phyloP scores from a whole-genome alignment of 345 rosid genomes.

The Salix caprea region DNA sequence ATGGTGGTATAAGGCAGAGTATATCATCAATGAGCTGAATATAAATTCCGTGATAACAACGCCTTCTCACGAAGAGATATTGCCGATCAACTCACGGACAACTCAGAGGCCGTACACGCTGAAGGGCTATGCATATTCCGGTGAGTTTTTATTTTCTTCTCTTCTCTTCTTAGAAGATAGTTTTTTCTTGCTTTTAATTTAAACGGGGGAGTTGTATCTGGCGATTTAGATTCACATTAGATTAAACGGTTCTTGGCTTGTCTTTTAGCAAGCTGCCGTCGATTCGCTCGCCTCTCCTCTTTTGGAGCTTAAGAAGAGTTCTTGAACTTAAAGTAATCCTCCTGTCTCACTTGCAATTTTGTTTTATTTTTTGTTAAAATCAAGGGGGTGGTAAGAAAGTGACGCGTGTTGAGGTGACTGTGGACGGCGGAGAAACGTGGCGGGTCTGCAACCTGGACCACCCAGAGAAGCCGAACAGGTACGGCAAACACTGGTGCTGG shows the following conservation, averaged over 20 bases:
- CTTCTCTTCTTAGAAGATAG: too few relatives aligned
- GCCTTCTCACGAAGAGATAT: conserved; percentile 72
- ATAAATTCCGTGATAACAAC: conserved; percentile 88
- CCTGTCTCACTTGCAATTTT: background rate
- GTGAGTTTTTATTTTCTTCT: conserved; percentile 25
- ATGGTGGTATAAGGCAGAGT: conserved; percentile 94
- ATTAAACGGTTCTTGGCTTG: too few relatives aligned
- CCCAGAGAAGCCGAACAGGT: conserved; percentile 66
- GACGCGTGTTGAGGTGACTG: conserved; percentile 84
- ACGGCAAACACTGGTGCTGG: conserved; percentile 91
- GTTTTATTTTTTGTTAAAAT: background rate
- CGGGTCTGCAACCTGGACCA: conserved; percentile 67
- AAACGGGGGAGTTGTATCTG: too few relatives aligned
- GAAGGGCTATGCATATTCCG: conserved; percentile 84
- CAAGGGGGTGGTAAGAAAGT: conserved; percentile 92
- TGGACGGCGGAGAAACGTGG: conserved; percentile 97
- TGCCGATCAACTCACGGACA: conserved; percentile 80
- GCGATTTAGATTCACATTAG: too few relatives aligned
- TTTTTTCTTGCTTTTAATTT: too few relatives aligned
- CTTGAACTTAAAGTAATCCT: conserved; percentile 6
- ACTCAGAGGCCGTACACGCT: conserved; percentile 75
- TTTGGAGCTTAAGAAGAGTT: background rate
- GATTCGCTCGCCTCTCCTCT: too few relatives aligned
- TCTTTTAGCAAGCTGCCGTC: too few relatives aligned
- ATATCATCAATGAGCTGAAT: conserved; percentile 80